phyloP scores from a whole-genome alignment of 1,284 basidiomycete genomes.

The Butyriboletus regius region DNA sequence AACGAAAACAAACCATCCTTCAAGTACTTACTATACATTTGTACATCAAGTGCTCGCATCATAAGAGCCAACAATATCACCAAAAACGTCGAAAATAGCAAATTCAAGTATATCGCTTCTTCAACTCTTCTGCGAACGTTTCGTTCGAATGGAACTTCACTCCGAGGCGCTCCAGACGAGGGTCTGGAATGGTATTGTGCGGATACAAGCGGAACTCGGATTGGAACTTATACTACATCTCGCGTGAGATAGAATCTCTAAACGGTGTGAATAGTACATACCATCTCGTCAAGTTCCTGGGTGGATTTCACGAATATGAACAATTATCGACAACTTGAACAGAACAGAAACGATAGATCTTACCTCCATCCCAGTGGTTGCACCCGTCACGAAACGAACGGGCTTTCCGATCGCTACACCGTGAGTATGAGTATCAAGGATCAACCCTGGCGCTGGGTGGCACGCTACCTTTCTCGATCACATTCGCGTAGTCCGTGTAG shows the following conservation, averaged over 20 bases:
- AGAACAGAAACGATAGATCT: neutral
- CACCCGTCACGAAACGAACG: slow-evolving; percentile 20
- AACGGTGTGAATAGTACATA: slow-evolving; percentile 9
- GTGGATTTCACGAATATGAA: neutral
- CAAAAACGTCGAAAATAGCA: neutral
- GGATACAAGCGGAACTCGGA: slow-evolving; percentile 28
- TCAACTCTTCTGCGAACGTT: slow-evolving; percentile 20
- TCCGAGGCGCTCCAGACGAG: slow-evolving; percentile 25
- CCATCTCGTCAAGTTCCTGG: slow-evolving; percentile 29
- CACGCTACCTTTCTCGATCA: slow-evolving; percentile 19
- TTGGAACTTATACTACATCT: slow-evolving; percentile 23
- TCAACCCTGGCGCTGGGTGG: neutral
- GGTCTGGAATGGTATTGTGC: slow-evolving; percentile 22
- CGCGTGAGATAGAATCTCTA: neutral
- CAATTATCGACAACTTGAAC: neutral
- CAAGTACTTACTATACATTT: neutral
- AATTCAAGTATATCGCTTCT: slow-evolving; percentile 19
- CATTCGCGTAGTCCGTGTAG: slow-evolving; percentile 17
- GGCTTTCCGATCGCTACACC: slow-evolving; percentile 22
- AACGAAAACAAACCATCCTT: neutral
- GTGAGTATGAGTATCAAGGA: neutral
- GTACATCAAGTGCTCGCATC: too few relatives aligned
- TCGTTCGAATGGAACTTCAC: slow-evolving; percentile 27
- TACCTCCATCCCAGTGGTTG: slow-evolving; percentile 18
- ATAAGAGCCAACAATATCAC: neutral